Conservation (phyloP, 2,329 filamentous ascomycete genomes). For the Tolypocladium cylindrosporum region DNA sequence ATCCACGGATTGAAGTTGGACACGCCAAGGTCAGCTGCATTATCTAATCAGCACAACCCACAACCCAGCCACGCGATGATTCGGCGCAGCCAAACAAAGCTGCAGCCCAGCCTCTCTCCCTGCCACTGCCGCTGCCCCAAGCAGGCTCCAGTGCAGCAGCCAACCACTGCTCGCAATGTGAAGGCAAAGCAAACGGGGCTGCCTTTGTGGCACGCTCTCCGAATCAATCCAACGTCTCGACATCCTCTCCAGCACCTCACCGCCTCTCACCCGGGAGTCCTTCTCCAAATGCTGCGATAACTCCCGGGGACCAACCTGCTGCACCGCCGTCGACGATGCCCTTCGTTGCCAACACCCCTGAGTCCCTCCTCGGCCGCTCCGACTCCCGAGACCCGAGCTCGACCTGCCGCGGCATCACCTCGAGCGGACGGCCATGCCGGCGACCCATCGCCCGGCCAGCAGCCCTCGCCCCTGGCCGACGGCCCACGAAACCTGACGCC, state of each 20-base stretch:
- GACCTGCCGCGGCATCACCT: constrained; percentile 83
- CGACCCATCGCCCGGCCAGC: constrained; percentile 44
- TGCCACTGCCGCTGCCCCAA: neutral
- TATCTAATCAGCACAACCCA: neutral
- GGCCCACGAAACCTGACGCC: constrained; percentile 25
- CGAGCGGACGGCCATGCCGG: constrained; percentile 73
- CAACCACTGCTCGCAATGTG: neutral
- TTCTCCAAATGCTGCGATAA: neutral
- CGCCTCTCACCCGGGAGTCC: neutral
- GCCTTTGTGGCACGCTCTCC: neutral
- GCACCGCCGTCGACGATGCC: constrained; percentile 19
- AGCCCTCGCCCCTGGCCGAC: constrained; percentile 13
- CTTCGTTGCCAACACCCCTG: constrained; percentile 54
- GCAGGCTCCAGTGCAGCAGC: neutral
- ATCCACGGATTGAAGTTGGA: too few relatives aligned
- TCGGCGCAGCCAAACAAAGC: neutral
- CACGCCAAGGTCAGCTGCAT: neutral
- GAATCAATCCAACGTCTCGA: neutral
- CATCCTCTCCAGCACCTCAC: neutral
- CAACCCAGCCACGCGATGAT: neutral
- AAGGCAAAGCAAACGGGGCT: neutral
- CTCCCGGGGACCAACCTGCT: neutral
- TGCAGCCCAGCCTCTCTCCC: neutral
- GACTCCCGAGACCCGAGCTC: constrained; percentile 77
- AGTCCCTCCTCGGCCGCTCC: constrained; percentile 65